phyloP scores from a whole-genome alignment of 2,329 filamentous ascomycete species.

The Fusarium secorum region DNA sequence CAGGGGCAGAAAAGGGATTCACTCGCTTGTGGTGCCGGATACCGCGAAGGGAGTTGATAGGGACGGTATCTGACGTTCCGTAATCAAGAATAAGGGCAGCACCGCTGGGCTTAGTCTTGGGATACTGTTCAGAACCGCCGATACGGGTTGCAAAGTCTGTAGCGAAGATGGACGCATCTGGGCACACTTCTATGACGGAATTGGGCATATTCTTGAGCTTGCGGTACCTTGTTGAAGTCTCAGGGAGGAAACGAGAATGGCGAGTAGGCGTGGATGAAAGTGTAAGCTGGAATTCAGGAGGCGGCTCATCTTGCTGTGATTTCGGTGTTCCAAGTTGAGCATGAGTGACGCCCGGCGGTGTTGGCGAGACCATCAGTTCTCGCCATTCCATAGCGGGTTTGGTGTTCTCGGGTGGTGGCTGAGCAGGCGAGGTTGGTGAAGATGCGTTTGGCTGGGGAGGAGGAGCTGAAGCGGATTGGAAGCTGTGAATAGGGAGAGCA shows the following conservation, averaged over 20 bases:
- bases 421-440: conserved; percentile 46
- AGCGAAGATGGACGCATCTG: conserved; percentile 82
- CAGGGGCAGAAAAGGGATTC: conserved; percentile 80
- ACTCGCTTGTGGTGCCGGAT: conserved; percentile 81
- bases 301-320: conserved; percentile 58
- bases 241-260: conserved; percentile 84
- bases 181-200: conserved; percentile 87
- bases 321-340: conserved; percentile 62
- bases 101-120: conserved; percentile 73
- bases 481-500: conserved; percentile 93
- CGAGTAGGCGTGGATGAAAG: conserved; percentile 78
- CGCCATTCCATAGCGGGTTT: conserved; percentile 72
- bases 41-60: conserved; percentile 87
- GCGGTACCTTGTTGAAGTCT: conserved; percentile 80
- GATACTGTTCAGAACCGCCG: conserved; percentile 67
- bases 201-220: conserved; percentile 71
- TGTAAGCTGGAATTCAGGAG: conserved; percentile 87
- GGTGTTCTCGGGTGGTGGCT: conserved; percentile 48
- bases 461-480: conserved; percentile 73
- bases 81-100: conserved; percentile 97
- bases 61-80: conserved; percentile 79
- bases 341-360: conserved; percentile 63
- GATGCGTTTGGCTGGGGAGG: conserved; percentile 26
- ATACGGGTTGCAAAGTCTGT: conserved; percentile 85
- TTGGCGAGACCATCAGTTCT: conserved; percentile 79